Conservation (phyloP, 2,329 filamentous ascomycete species). For the Pseudogymnoascus sp. region DNA sequence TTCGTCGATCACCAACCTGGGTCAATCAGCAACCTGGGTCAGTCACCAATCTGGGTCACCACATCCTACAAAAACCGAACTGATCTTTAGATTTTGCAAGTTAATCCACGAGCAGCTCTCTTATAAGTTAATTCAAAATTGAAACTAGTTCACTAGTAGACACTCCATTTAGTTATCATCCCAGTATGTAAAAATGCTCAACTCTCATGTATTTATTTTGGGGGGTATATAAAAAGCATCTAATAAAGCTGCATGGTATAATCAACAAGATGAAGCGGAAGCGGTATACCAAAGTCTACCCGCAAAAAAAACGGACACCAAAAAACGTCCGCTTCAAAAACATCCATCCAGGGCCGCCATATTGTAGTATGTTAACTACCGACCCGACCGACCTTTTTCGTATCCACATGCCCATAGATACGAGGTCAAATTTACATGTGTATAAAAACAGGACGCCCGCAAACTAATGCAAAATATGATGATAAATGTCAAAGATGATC, state of each 20-base stretch:
- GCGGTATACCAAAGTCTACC: neutral
- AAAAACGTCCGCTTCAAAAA: neutral
- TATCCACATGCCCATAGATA: neutral
- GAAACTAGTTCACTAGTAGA: neutral
- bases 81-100: neutral
- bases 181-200: neutral
- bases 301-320: neutral
- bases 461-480: neutral
- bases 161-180: neutral
- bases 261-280: neutral
- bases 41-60: neutral
- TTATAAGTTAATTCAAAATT: neutral
- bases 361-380: neutral
- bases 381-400: neutral
- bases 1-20: neutral
- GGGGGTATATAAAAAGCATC: slow-evolving; percentile 4
- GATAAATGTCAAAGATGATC: neutral
- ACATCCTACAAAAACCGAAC: neutral
- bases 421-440: neutral
- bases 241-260: slow-evolving; percentile 4
- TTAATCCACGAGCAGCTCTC: neutral
- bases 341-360: neutral
- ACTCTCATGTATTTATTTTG: slow-evolving; percentile 1
- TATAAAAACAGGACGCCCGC: neutral
- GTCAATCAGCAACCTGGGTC: neutral